phyloP scores from a whole-genome alignment of 495 filamentous ascomycete genomes.

The Jackrogersella minutella region DNA sequence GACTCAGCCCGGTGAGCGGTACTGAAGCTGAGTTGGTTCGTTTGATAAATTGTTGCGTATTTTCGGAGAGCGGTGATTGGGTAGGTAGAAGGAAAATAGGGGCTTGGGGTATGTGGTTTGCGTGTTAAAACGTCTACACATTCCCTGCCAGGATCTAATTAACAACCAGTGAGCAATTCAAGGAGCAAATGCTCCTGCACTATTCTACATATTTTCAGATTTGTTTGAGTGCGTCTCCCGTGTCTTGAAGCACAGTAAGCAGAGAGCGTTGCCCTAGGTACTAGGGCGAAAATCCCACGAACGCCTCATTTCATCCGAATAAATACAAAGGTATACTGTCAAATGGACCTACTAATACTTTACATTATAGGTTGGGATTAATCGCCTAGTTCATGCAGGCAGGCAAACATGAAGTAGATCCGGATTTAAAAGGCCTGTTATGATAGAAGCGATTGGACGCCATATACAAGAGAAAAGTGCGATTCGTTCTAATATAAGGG shows the following conservation, averaged over 20 bases:
- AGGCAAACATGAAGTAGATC: slow-evolving; percentile 7
- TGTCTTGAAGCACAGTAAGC: background rate
- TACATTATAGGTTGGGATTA: background rate
- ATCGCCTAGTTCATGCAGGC: slow-evolving; percentile 17
- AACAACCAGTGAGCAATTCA: slow-evolving; percentile 29
- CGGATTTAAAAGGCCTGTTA: background rate
- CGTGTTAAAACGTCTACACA: slow-evolving; percentile 15
- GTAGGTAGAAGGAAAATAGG: background rate
- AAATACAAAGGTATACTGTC: background rate
- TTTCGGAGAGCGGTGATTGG: slow-evolving; percentile 12
- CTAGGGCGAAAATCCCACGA: background rate
- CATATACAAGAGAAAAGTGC: background rate
- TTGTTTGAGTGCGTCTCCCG: background rate
- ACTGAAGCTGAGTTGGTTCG: slow-evolving; percentile 16
- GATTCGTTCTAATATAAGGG: background rate
- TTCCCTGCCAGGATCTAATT: slow-evolving; percentile 35
- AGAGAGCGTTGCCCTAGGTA: background rate
- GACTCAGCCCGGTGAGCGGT: slow-evolving; percentile 16
- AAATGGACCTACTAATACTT: background rate
- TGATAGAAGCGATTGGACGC: slow-evolving; percentile 6
- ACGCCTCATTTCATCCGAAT: background rate
- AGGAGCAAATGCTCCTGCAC: slow-evolving; percentile 3
- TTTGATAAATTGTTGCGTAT: slow-evolving; percentile 32
- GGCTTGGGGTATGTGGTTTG: slow-evolving; percentile 25
- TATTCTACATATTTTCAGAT: slow-evolving; percentile 2